Conservation (phyloP, 495 filamentous ascomycete genomes). For the Talaromyces borbonicus region DNA sequence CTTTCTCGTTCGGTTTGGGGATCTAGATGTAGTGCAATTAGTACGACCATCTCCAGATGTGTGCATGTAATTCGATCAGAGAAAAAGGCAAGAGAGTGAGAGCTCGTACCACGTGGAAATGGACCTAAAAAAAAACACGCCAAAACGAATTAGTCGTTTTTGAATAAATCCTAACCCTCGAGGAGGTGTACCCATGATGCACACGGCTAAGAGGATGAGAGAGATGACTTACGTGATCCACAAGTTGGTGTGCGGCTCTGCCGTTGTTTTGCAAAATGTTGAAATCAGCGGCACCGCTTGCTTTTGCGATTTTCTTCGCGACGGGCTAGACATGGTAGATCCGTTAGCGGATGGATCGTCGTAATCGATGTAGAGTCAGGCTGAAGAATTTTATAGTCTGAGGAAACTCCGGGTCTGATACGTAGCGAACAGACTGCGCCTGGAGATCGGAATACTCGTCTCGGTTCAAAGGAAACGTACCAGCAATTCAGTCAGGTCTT, state of each 20-base stretch:
- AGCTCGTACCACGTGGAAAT: conserved; percentile 78
- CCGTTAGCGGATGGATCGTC: no score
- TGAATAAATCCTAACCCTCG: no score
- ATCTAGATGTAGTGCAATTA: conserved; percentile 44
- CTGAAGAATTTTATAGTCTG: no score
- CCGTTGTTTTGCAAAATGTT: conserved; percentile 98
- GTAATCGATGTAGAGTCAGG: no score
- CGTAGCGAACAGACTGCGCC: no score
- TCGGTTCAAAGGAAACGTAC: conserved; percentile 48
- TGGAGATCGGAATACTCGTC: no score
- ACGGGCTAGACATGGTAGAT: conserved; percentile 51
- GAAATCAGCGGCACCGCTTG: conserved; percentile 67
- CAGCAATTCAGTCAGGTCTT: conserved; percentile 72
- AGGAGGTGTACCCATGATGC: not conserved
- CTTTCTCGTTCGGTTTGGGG: conserved; percentile 79
- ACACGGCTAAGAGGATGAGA: not conserved
- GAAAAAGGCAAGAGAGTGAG: not conserved
- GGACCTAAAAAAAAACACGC: conserved; percentile 43
- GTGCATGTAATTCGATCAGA: not conserved
- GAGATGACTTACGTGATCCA: conserved; percentile 65
- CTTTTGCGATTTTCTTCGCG: conserved; percentile 75
- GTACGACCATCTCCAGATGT: not conserved
- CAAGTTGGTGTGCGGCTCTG: conserved; percentile 81
- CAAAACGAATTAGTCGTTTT: not conserved
- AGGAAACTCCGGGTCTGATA: no score